Conservation (phyloP, 768 basidiomycete genomes). For the Hebeloma cylindrosporum region DNA sequence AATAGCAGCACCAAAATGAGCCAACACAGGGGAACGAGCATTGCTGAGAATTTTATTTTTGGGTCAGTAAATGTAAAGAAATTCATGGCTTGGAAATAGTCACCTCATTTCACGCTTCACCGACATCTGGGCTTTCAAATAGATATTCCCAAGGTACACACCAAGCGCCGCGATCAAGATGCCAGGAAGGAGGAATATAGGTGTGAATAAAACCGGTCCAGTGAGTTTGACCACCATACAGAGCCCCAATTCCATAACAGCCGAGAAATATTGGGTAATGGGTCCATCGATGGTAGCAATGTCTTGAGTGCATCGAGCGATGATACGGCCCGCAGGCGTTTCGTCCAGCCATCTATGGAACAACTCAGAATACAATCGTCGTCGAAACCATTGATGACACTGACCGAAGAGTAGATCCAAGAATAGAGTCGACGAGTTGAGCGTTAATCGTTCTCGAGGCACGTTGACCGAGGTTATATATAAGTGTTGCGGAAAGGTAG, state of each 20-base stretch:
- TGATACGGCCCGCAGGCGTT: conserved; percentile 12
- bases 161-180: conserved; percentile 42
- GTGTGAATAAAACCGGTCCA: conserved; percentile 42
- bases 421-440: conserved; percentile 49
- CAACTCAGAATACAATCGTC: not conserved
- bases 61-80: not conserved
- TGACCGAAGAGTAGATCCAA: conserved; percentile 62
- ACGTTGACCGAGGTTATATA: conserved; percentile 49
- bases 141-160: conserved; percentile 40
- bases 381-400: conserved; percentile 4
- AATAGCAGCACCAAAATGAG: conserved; percentile 37
- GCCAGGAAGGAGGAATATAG: conserved; percentile 44
- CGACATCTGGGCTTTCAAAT: conserved; percentile 43
- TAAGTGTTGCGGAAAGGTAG: conserved; percentile 34
- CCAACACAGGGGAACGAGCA: conserved; percentile 14
- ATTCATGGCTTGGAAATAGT: conserved; percentile 8
- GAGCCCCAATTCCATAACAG: conserved; percentile 28
- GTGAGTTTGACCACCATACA: conserved; percentile 39
- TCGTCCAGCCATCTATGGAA: conserved; percentile 45
- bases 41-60: conserved; percentile 4
- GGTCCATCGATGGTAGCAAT: conserved; percentile 47
- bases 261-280: conserved; percentile 28
- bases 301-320: conserved; percentile 22
- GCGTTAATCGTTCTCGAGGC: conserved; percentile 57
- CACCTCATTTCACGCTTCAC: conserved; percentile 41